phyloP scores from a whole-genome alignment of 225 moss, liverwort and hornwort species.

The Rhytidiadelphus loreus region DNA sequence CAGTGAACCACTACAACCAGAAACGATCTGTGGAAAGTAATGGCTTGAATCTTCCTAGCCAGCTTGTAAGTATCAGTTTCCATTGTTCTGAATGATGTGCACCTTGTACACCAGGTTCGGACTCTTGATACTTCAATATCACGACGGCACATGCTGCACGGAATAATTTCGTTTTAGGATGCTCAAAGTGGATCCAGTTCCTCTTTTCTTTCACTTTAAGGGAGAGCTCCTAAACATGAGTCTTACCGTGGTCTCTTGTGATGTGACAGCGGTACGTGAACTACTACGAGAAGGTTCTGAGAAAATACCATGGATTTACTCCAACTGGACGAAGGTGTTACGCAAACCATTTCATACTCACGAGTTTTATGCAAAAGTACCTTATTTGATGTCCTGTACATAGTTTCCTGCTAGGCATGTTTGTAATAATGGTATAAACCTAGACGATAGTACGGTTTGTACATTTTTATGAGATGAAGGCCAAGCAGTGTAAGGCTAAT shows the following conservation, averaged over 20 bases:
- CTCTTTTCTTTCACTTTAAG: neutral
- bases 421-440: neutral
- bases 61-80: conserved; percentile 46
- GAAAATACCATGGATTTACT: conserved; percentile 42
- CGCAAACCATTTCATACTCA: neutral
- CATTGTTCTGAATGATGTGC: neutral
- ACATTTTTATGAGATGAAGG: neutral
- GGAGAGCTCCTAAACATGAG: neutral
- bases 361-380: neutral
- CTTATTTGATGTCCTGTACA: neutral
- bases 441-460: neutral
- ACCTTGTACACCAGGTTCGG: neutral
- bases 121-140: neutral
- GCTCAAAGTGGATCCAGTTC: neutral
- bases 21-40: conserved; percentile 90
- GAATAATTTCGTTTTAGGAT: neutral
- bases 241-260: neutral
- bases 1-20: conserved; percentile 73
- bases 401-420: neutral
- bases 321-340: conserved; percentile 26
- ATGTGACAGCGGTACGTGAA: conserved; percentile 76
- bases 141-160: neutral
- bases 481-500: neutral
- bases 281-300: conserved; percentile 84
- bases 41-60: conserved; percentile 80